These are phyloP conservation scores for Apiospora koreana DNA, from an alignment of 2,329 filamentous ascomycete species.

Conservation along the genomic window DNA sequence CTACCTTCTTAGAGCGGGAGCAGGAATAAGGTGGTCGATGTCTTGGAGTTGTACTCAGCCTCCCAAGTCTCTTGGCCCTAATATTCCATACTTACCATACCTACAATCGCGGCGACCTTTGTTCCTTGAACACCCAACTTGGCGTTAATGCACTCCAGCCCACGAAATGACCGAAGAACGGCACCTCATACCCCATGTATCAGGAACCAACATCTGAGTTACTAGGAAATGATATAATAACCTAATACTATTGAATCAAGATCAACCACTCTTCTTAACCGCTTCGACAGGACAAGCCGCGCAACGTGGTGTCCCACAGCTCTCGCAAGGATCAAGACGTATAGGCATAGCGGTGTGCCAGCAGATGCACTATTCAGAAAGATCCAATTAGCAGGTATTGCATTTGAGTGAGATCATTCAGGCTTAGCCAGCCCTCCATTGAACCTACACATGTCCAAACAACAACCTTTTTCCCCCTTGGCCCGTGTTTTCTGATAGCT, in stretches of 20 bases:
- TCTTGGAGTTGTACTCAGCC: background rate
- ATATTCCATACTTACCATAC: background rate
- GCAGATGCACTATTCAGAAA: background rate
- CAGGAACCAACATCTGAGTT: too few relatives aligned
- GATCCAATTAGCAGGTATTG: background rate
- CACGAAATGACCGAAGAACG: background rate
- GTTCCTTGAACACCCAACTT: too few relatives aligned
- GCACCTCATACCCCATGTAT: too few relatives aligned
- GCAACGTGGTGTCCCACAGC: background rate
- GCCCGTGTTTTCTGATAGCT: background rate
- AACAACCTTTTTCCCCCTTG: background rate
- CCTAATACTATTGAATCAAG: background rate
- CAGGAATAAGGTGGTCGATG: slow-evolving; percentile 39
- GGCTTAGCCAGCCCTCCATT: too few relatives aligned
- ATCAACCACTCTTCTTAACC: background rate
- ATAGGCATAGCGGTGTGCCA: background rate
- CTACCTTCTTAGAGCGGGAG: slow-evolving; percentile 80
- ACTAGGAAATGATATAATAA: too few relatives aligned
- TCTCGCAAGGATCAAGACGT: background rate
- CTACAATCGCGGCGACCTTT: background rate
- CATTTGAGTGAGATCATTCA: too few relatives aligned
- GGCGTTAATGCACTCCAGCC: background rate
- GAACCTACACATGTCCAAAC: background rate
- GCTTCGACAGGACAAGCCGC: background rate
- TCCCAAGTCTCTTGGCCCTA: background rate